Conservation (phyloP, 805 yeast species). For the Maudiozyma pseudohumilis region DNA sequence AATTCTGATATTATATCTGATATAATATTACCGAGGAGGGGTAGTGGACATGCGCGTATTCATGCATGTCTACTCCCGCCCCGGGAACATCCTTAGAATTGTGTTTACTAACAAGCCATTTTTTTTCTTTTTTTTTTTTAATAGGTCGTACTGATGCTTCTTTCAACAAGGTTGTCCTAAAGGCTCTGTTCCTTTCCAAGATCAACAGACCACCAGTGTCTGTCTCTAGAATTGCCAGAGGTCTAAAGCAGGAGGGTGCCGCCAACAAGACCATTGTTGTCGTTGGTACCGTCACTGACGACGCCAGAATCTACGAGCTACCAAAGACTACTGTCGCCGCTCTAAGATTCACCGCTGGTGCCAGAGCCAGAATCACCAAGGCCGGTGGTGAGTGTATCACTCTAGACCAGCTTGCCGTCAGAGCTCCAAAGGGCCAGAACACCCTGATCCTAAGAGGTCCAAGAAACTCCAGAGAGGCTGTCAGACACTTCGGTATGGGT, state of each 20-base stretch:
- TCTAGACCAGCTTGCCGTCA: slow-evolving; percentile 95
- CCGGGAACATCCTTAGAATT: not conserved
- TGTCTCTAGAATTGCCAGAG: slow-evolving; percentile 79
- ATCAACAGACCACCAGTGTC: slow-evolving; percentile 99
- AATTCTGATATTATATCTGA: slow-evolving; percentile 4
- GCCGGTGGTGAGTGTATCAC: slow-evolving; percentile 99
- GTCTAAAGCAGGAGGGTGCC: slow-evolving; percentile 74
- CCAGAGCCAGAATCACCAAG: slow-evolving; percentile 92
- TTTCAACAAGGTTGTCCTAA: slow-evolving; percentile 96
- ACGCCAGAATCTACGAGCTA: slow-evolving; percentile 83
- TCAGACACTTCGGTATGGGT: slow-evolving; percentile 99
- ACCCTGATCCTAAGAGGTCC: slow-evolving; percentile 97
- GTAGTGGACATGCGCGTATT: no score
- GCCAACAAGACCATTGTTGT: slow-evolving; percentile 88
- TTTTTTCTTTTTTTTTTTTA: slow-evolving; percentile 8
- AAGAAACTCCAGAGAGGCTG: slow-evolving; percentile 98
- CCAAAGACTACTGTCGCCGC: slow-evolving; percentile 99
- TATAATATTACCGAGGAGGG: not conserved
- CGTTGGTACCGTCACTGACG: slow-evolving; percentile 99
- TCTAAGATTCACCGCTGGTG: slow-evolving; percentile 97
- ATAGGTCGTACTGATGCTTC: slow-evolving; percentile 96
- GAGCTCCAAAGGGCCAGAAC: slow-evolving; percentile 99
- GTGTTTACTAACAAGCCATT: slow-evolving; percentile 21
- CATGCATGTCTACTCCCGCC: not conserved
- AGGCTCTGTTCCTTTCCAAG: slow-evolving; percentile 93